These are phyloP conservation scores for Lactarius pseudohatsudake DNA, from an alignment of 768 basidiomycete species.

Conservation along the genomic window DNA sequence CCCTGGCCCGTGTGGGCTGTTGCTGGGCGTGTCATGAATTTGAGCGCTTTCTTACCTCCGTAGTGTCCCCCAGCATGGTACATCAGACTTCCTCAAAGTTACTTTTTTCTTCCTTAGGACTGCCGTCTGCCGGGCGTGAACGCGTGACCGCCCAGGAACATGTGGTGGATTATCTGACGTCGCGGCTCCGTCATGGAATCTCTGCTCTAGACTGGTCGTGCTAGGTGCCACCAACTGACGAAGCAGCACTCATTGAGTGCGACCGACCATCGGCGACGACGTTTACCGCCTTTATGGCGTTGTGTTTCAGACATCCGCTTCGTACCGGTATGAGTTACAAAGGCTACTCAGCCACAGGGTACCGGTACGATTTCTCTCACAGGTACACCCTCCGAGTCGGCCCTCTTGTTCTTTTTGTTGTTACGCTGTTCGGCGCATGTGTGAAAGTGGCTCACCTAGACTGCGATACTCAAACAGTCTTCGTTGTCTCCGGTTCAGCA, in stretches of 20 bases:
- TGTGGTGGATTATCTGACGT: not conserved
- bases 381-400: conserved; percentile 10
- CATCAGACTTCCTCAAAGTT: not conserved
- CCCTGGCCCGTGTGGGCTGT: not conserved
- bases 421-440: not conserved
- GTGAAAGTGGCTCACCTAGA: not conserved
- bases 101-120: not conserved
- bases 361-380: not conserved
- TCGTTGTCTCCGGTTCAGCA: not conserved
- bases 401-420: not conserved
- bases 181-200: not conserved
- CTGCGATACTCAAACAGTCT: not conserved
- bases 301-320: not conserved
- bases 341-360: not conserved
- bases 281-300: not conserved
- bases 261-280: not conserved
- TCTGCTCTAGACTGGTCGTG: not conserved
- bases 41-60: not conserved
- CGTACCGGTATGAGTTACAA: not conserved
- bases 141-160: not conserved
- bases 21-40: not conserved
- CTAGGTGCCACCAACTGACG: not conserved
- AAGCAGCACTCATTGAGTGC: not conserved
- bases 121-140: not conserved
- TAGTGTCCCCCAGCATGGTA: not conserved